Percentiles rank a stretch among this genome's conserved stretches.
Conservation (phyloP, 495 filamentous ascomycete species). For the Glarea lozoyensis region DNA sequence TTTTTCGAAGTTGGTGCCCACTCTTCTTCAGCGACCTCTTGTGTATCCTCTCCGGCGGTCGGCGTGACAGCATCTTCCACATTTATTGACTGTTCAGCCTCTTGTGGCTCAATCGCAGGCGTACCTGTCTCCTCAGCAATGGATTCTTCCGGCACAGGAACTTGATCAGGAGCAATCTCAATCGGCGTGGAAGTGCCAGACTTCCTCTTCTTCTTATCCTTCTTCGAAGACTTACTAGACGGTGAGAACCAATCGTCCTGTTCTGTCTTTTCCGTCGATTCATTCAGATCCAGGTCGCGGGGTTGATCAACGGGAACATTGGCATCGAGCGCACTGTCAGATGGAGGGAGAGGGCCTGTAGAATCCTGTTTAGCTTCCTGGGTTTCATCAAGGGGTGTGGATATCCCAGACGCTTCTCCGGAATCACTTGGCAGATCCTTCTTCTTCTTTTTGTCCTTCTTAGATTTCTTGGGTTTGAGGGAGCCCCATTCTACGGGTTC, state of each 20-base stretch:
- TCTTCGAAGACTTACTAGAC: constrained; percentile 12
- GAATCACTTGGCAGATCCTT: background rate
- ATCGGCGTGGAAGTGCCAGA: constrained; percentile 10
- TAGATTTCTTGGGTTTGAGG: constrained; percentile 4
- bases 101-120: background rate
- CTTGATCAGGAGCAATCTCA: background rate
- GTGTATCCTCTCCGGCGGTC: background rate
- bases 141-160: background rate
- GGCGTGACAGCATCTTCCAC: background rate
- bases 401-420: background rate
- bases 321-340: background rate
- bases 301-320: background rate
- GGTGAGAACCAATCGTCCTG: constrained; percentile 6
- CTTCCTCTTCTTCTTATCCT: constrained; percentile 20
- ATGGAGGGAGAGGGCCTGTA: background rate
- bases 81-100: background rate
- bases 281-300: background rate
- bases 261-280: background rate
- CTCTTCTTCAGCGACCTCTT: constrained; percentile 3
- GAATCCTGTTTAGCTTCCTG: background rate
- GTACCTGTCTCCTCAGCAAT: background rate
- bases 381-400: background rate
- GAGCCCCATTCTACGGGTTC: constrained; percentile 1
- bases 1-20: constrained; percentile 13
- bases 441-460: constrained; percentile 8